Evolutionary conservation across 345 rosid genomes (phyloP).

Genomic region (Raphanus raphanistrum): DNA sequence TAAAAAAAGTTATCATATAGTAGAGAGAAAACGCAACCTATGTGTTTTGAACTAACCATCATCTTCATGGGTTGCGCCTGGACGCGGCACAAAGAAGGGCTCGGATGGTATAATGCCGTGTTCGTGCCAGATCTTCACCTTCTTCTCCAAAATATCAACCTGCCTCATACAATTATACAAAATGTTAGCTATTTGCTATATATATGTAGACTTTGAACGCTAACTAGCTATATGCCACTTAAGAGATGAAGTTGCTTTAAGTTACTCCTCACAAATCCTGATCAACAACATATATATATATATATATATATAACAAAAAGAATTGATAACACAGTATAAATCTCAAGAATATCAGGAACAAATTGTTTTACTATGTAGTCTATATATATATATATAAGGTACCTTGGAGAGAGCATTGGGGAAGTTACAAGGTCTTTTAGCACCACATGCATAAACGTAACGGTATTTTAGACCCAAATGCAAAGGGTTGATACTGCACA

Average conservation of each 20-base stretch:
- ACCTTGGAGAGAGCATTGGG: slow-evolving; percentile 98
- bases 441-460: slow-evolving; percentile 93
- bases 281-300: neutral
- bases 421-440: slow-evolving; percentile 89
- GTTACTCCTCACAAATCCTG: neutral
- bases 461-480: slow-evolving; percentile 70
- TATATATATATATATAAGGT: neutral
- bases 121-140: slow-evolving; percentile 79
- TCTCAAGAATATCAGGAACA: neutral
- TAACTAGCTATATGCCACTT: neutral
- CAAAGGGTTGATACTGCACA: slow-evolving; percentile 90
- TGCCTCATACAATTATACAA: slow-evolving; percentile 30
- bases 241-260: neutral
- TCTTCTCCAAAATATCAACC: slow-evolving; percentile 74
- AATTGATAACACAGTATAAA: neutral
- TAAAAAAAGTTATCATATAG: neutral
- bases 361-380: neutral
- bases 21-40: neutral
- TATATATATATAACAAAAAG: neutral
- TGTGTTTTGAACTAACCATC: slow-evolving; percentile 59
- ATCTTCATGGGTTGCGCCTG: slow-evolving; percentile 82
- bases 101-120: slow-evolving; percentile 88
- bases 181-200: neutral
- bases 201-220: no score
- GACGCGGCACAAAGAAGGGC: slow-evolving; percentile 86